Evolutionary conservation across 2,329 filamentous ascomycete species (phyloP).

Genomic region (Colletotrichum karsti): DNA sequence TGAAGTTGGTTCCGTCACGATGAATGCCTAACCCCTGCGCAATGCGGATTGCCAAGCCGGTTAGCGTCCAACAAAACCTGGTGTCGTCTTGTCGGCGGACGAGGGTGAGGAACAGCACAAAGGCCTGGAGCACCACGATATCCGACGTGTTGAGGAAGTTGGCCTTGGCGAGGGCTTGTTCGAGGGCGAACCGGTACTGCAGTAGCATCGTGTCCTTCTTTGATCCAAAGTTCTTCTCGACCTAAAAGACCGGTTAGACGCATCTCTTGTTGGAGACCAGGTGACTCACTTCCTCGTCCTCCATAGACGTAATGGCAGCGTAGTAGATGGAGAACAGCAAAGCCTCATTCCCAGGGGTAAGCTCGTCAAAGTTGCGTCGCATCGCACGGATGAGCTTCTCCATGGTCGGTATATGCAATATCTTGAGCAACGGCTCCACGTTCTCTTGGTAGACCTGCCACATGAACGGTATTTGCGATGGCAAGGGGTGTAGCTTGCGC

Average conservation of each 20-base stretch:
- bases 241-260: constrained; percentile 28
- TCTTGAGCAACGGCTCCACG: constrained; percentile 76
- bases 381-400: constrained; percentile 69
- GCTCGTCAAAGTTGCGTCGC: constrained; percentile 64
- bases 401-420: constrained; percentile 75
- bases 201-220: constrained; percentile 53
- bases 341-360: constrained; percentile 66
- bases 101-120: constrained; percentile 62
- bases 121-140: constrained; percentile 65
- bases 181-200: constrained; percentile 61
- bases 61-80: constrained; percentile 68
- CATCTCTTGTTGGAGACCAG: background rate
- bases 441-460: constrained; percentile 79
- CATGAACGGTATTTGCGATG: constrained; percentile 71
- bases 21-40: constrained; percentile 69
- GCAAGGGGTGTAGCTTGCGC: constrained; percentile 68
- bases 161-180: constrained; percentile 65
- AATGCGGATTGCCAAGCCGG: constrained; percentile 65
- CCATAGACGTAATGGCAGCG: constrained; percentile 65
- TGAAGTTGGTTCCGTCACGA: constrained; percentile 59
- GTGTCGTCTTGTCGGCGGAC: constrained; percentile 56
- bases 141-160: constrained; percentile 67
- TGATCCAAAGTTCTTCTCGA: constrained; percentile 50
- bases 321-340: constrained; percentile 72
- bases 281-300: constrained; percentile 62